These are phyloP conservation scores for Cladochytrium replicatum DNA, from an alignment of 192 early-diverging fungal genomes.

Conservation along the genomic window DNA sequence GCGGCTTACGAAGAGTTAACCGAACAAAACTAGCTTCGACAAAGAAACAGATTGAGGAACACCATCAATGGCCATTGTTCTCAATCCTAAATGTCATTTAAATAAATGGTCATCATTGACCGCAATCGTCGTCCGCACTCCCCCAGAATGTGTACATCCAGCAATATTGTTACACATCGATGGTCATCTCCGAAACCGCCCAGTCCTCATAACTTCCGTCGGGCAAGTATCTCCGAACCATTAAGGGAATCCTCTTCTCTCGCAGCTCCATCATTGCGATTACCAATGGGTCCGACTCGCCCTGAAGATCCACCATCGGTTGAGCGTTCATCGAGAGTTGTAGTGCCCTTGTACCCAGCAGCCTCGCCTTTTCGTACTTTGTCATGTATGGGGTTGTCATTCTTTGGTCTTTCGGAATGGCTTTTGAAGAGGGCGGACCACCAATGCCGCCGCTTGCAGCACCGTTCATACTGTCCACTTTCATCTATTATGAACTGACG, in stretches of 20 bases:
- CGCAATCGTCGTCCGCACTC: too few species aligned
- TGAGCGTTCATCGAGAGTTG: slow-evolving; percentile 99
- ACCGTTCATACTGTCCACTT: background rate
- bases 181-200: slow-evolving; percentile 81
- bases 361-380: slow-evolving; percentile 89
- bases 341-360: slow-evolving; percentile 84
- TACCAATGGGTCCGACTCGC: slow-evolving; percentile 84
- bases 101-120: too few species aligned
- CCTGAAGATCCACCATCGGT: slow-evolving; percentile 87
- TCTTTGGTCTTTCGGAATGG: slow-evolving; percentile 61
- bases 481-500: background rate
- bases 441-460: background rate
- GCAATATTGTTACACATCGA: too few species aligned
- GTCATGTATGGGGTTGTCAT: slow-evolving; percentile 98
- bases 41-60: too few species aligned
- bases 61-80: too few species aligned
- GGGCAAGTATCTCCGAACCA: slow-evolving; percentile 85
- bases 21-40: too few species aligned
- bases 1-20: too few species aligned
- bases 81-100: too few species aligned
- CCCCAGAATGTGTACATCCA: too few species aligned
- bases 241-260: slow-evolving; percentile 85
- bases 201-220: slow-evolving; percentile 93
- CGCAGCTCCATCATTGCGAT: slow-evolving; percentile 94
- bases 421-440: slow-evolving; percentile 13